Conservation (phyloP, 495 filamentous ascomycete genomes). For the Annulohypoxylon nitens region DNA sequence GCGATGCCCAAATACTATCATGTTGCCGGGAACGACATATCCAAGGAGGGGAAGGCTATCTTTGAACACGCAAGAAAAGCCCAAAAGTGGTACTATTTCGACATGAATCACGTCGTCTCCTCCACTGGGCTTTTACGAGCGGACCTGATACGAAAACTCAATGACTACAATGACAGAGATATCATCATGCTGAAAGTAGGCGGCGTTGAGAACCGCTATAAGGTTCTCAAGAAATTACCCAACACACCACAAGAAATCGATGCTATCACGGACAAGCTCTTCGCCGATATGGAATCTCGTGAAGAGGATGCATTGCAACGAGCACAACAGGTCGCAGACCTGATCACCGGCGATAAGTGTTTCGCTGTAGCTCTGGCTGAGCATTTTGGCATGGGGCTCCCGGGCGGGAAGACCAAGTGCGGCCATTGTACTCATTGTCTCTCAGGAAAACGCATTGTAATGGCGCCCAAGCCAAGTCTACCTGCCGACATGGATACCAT, state of each 20-base stretch:
- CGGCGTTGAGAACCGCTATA: constrained; percentile 65
- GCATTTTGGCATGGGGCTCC: constrained; percentile 67
- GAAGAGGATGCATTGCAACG: constrained; percentile 64
- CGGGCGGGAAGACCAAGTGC: constrained; percentile 57
- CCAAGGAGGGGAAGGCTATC: constrained; percentile 55
- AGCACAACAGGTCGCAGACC: constrained; percentile 60
- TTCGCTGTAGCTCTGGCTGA: constrained; percentile 62
- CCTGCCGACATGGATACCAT: constrained; percentile 55
- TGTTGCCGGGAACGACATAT: constrained; percentile 45
- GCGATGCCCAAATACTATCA: constrained; percentile 46
- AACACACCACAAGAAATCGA: constrained; percentile 53
- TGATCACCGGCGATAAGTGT: constrained; percentile 63
- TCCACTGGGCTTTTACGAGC: constrained; percentile 47
- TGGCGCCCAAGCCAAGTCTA: constrained; percentile 41
- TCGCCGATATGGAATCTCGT: constrained; percentile 60
- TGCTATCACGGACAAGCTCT: constrained; percentile 57
- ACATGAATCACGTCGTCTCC: constrained; percentile 56
- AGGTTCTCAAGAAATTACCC: constrained; percentile 62
- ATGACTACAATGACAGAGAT: constrained; percentile 59
- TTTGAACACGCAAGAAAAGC: constrained; percentile 47
- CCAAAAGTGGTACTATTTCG: constrained; percentile 55
- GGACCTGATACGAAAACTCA: constrained; percentile 64
- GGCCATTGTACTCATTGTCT: constrained; percentile 67
- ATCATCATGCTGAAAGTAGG: constrained; percentile 61
- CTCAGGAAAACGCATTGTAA: constrained; percentile 55